Evolutionary conservation across 2,329 filamentous ascomycete genomes (phyloP).

Genomic region (Ramichloridium luteum): DNA sequence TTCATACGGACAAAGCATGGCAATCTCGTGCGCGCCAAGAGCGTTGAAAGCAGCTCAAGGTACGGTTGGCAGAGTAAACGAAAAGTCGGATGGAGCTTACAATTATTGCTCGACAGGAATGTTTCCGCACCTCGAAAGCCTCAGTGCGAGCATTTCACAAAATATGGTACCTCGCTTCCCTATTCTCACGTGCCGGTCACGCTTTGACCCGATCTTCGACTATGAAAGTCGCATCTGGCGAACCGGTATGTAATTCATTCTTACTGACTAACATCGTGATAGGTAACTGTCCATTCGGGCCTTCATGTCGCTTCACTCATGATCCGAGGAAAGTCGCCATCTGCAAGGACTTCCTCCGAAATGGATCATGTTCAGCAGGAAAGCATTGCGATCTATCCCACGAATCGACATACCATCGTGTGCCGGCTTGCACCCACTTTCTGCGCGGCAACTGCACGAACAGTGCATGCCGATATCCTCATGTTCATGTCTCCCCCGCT

Average conservation of each 20-base stretch:
- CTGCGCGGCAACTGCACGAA: conserved; percentile 84
- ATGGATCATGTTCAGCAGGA: conserved; percentile 64
- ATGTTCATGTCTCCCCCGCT: conserved; percentile 63
- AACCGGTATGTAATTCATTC: conserved; percentile 12
- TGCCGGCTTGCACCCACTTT: conserved; percentile 81
- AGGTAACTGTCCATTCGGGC: conserved; percentile 81
- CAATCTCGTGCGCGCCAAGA: conserved; percentile 59
- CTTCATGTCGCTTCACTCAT: conserved; percentile 68
- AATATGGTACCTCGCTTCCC: conserved; percentile 20
- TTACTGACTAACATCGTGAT: conserved; percentile 18
- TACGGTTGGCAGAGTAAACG: too few species aligned
- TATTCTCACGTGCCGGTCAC: conserved; percentile 2
- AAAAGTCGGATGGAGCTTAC: too few species aligned
- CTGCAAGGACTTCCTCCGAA: conserved; percentile 77
- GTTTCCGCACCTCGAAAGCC: conserved; percentile 9
- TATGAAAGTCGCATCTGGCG: conserved; percentile 8
- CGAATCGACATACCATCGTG: conserved; percentile 68
- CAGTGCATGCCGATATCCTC: conserved; percentile 71
- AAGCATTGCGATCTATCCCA: conserved; percentile 83
- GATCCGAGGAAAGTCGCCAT: conserved; percentile 77
- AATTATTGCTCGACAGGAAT: too few species aligned
- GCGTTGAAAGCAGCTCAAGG: neutral
- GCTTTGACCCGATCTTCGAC: neutral
- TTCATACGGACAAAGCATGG: conserved; percentile 81
- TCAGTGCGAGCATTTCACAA: conserved; percentile 25